Conservation (phyloP, 2,329 filamentous ascomycete species). For the Mariannaea sp. region DNA sequence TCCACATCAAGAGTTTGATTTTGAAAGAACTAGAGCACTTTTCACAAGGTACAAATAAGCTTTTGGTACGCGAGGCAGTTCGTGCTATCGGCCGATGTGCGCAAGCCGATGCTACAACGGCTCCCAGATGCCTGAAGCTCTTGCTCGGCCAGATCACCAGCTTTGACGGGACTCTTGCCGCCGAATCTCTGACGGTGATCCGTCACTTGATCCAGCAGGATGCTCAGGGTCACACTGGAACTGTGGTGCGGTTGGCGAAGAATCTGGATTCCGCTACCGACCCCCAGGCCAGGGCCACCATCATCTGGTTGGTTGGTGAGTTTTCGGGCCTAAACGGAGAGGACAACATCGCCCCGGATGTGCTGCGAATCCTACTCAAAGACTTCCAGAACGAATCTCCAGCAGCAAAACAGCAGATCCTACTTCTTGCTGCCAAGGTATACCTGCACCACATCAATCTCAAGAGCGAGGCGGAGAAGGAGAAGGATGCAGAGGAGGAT, state of each 20-base stretch:
- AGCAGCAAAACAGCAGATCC: conserved; percentile 85
- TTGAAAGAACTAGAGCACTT: conserved; percentile 95
- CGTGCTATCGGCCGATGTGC: conserved; percentile 93
- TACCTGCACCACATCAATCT: conserved; percentile 87
- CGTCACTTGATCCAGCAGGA: conserved; percentile 94
- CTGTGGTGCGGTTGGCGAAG: conserved; percentile 86
- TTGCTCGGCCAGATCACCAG: conserved; percentile 87
- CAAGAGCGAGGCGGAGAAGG: conserved; percentile 51
- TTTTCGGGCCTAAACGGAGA: conserved; percentile 80
- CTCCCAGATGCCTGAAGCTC: conserved; percentile 79
- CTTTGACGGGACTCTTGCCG: conserved; percentile 83
- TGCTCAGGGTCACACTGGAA: conserved; percentile 77
- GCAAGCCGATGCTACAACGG: conserved; percentile 72
- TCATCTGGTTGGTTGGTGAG: conserved; percentile 97
- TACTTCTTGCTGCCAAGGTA: conserved; percentile 93
- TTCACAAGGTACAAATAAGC: conserved; percentile 72
- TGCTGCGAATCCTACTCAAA: conserved; percentile 84
- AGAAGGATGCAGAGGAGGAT: conserved; percentile 42
- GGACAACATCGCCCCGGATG: conserved; percentile 91
- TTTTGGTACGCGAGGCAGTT: conserved; percentile 85
- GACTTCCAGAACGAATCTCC: conserved; percentile 85
- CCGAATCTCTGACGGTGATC: conserved; percentile 92
- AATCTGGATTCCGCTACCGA: conserved; percentile 89
- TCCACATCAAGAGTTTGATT: conserved; percentile 81
- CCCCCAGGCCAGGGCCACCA: conserved; percentile 86